Base-by-base conservation (phyloP, 2,329 filamentous ascomycete genomes). In the Diaporthe sp. region DNA sequence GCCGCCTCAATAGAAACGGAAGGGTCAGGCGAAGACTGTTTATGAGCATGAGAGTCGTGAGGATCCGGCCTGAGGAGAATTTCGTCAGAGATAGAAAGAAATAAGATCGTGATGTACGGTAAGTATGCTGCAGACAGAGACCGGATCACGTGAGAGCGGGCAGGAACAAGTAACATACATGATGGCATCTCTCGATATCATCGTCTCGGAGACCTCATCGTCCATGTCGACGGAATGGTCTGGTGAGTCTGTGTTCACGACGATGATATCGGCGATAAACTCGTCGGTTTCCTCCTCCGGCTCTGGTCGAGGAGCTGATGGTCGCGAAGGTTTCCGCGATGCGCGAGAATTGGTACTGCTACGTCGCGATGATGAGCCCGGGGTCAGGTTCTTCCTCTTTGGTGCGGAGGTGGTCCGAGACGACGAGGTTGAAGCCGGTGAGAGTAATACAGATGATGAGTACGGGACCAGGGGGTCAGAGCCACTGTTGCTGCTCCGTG, bases 211-310 rank as follows among this genome's bases (percentile, higher is more conserved):
- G 5, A 47, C 49, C 9, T 60, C 70, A 51, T 79, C 76, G 75
- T 80, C 81, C 31, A 81, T 75, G 37, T 83, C 82, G 81, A 85
- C 84, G 31, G 77, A 61, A 6, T 58, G 75, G 28, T 86, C 83
- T 82, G 86, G 85, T 20, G 84, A 81, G 73, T 84, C 86, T 42
- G 85, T 86, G 83, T 85, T 86, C 25, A 87, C 87, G 6, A 87
- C 80, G 37, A 88, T 88, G 76, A 86, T 86, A 5, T 84, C 82
- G 4, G 83, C 84, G 47, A 84, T 83, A 51, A 86, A 83, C 63
- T 81, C 81, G 17, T 60, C 70, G 17, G 15, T 34, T 31, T 44
- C 73, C n/a, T 51, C 39, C 49, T 53, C 71, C 6, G 60, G 70
- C 61, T 25, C 37, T 12, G 39, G 42, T 9, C 51, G 71, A 65